A percentile compares a stretch with the other conserved stretches of the same genome.
Conservation (phyloP, 2,329 filamentous ascomycete genomes). For the Botrytis medusae region DNA sequence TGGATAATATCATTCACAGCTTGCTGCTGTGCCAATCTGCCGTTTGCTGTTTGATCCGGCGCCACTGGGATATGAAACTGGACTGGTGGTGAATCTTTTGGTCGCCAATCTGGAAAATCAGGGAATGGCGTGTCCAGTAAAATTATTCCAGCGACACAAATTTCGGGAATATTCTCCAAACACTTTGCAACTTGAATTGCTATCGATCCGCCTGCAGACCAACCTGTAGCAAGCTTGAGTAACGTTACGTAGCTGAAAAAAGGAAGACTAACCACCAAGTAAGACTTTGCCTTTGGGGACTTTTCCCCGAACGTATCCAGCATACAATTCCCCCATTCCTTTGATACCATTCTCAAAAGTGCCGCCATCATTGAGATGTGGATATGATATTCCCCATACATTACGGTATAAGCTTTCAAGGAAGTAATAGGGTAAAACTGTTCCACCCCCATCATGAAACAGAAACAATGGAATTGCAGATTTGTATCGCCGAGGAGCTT, state of each 20-base stretch:
- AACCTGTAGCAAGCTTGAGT: conserved; percentile 2
- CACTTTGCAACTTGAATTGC: conserved; percentile 15
- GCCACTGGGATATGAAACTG: conserved; percentile 9
- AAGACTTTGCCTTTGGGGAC: conserved; percentile 11
- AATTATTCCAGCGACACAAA: conserved; percentile 13
- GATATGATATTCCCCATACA: conserved; percentile 19
- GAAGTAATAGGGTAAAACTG: conserved; percentile 12
- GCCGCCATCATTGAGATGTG: conserved; percentile 9
- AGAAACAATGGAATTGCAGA: conserved; percentile 14
- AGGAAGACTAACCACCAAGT: conserved; percentile 8
- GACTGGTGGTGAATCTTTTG: conserved; percentile 8
- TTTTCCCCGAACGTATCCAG: conserved; percentile 10
- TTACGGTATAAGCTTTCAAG: conserved; percentile 16
- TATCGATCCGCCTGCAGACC: conserved; percentile 15
- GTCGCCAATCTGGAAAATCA: conserved; percentile 17
- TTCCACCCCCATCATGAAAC: conserved; percentile 19
- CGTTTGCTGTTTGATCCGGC: conserved; percentile 2
- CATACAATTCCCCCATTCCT: conserved; percentile 13
- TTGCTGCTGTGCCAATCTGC: conserved; percentile 10
- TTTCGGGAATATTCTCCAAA: conserved; percentile 11
- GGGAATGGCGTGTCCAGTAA: conserved; percentile 11
- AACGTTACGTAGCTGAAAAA: not conserved
- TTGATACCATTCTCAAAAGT: conserved; percentile 10
- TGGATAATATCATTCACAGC: conserved; percentile 16
- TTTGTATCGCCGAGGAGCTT: conserved; percentile 9